These are phyloP conservation scores for Trapa incisa DNA, from an alignment of 345 rosid species.

Conservation along the genomic window DNA sequence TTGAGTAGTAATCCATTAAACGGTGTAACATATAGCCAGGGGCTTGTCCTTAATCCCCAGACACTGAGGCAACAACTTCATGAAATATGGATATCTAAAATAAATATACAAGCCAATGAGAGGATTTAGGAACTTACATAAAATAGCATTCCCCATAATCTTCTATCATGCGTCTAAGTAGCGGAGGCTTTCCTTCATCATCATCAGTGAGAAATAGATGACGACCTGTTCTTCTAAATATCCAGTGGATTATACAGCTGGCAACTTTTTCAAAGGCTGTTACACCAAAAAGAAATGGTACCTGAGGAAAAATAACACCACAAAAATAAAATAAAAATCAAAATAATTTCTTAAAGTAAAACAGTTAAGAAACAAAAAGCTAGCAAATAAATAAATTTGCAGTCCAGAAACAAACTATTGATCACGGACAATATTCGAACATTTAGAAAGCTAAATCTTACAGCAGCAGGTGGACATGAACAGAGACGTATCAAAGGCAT, in stretches of 20 bases:
- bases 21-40: too few relatives aligned
- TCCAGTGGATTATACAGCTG: conserved; percentile 69
- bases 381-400: not conserved
- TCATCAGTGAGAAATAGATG: conserved; percentile 88
- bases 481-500: not conserved
- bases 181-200: conserved; percentile 73
- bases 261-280: conserved; percentile 83
- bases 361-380: not conserved
- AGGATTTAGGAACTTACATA: conserved; percentile 37
- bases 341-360: not conserved
- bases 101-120: not conserved
- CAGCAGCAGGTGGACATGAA: not conserved
- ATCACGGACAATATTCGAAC: not conserved
- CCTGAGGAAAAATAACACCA: conserved; percentile 26
- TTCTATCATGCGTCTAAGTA: conserved; percentile 68
- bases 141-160: conserved; percentile 48
- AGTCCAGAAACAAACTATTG: not conserved
- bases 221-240: conserved; percentile 85
- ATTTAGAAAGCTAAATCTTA: not conserved
- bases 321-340: not conserved
- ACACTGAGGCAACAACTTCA: too few relatives aligned
- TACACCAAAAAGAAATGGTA: conserved; percentile 94
- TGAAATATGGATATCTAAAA: not conserved
- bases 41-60: too few relatives aligned
- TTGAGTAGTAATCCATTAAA: too few relatives aligned